A percentile compares a stretch with the other conserved stretches of the same genome.
phyloP scores from a whole-genome alignment of 2,329 filamentous ascomycete genomes.

The Neodidymelliopsis sp. region DNA sequence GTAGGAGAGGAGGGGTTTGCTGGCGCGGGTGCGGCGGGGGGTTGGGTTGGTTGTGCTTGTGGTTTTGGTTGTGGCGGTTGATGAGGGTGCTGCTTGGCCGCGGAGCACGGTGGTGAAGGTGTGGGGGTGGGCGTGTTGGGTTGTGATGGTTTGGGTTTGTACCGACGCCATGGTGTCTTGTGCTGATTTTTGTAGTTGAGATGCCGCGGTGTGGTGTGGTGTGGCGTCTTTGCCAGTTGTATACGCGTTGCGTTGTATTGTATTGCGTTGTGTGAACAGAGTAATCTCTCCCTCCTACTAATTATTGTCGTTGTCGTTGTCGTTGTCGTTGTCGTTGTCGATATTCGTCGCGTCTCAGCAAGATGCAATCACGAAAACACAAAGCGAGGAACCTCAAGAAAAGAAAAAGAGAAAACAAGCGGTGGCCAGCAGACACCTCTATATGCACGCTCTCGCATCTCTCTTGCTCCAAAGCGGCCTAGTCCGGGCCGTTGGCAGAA shows the following conservation, averaged over 20 bases:
- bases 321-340: no score
- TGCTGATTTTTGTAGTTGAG: no score
- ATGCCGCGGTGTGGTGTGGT: neutral
- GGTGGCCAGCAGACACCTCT: no score
- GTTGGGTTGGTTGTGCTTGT: slow-evolving; percentile 20
- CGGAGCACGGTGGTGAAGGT: slow-evolving; percentile 32
- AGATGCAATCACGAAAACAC: no score
- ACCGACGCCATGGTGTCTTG: slow-evolving; percentile 30
- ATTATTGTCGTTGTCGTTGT: no score
- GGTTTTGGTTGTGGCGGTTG: no score
- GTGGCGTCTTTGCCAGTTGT: slow-evolving; percentile 8
- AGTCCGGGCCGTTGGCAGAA: slow-evolving; percentile 12
- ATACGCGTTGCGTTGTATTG: neutral
- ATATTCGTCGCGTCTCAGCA: no score
- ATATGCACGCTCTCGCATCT: no score
- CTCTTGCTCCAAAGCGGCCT: slow-evolving; percentile 9
- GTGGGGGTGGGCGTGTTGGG: slow-evolving; percentile 25
- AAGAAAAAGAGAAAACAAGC: no score
- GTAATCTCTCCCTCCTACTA: no score
- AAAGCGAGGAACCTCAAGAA: no score
- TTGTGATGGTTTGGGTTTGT: slow-evolving; percentile 36
- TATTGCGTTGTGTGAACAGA: no score
- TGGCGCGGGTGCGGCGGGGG: slow-evolving; percentile 30
- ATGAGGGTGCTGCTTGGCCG: slow-evolving; percentile 22
- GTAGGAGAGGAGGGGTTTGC: slow-evolving; percentile 30